Percentiles rank a stretch among this genome's conserved stretches.
These are phyloP conservation scores for Mucor indicus DNA, from an alignment of 371 early-diverging fungal genomes.

Conservation along the genomic window DNA sequence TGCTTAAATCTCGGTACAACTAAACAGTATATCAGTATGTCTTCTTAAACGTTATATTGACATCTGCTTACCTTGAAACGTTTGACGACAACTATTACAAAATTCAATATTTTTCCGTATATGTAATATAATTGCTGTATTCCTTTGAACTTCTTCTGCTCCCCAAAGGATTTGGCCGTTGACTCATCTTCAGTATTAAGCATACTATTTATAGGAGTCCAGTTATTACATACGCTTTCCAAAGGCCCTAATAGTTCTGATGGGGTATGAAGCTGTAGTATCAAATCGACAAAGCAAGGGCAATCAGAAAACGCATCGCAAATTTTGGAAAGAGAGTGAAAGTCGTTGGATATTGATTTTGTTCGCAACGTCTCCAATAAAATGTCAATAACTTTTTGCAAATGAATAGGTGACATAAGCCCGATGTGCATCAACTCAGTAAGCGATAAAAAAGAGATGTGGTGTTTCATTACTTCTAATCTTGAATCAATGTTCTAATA, in stretches of 20 bases:
- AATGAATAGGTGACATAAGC: constrained; percentile 33
- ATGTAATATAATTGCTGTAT: constrained; percentile 28
- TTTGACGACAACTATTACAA: constrained; percentile 23
- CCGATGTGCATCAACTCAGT: constrained; percentile 39
- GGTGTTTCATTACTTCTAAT: constrained; percentile 19
- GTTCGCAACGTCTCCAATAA: constrained; percentile 28
- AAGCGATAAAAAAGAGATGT: constrained; percentile 15
- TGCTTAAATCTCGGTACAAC: constrained; percentile 26
- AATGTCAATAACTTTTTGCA: constrained; percentile 30
- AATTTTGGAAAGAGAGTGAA: constrained; percentile 27
- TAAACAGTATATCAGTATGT: too few relatives aligned
- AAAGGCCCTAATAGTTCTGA: constrained; percentile 27
- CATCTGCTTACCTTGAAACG: constrained; percentile 32
- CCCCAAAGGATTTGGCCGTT: constrained; percentile 4
- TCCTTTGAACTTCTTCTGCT: constrained; percentile 32
- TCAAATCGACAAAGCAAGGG: constrained; percentile 39
- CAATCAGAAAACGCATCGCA: constrained; percentile 33
- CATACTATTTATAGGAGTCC: constrained; percentile 22
- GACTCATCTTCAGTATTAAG: constrained; percentile 25
- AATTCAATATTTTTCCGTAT: constrained; percentile 43
- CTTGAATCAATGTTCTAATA: constrained; percentile 36
- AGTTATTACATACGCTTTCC: constrained; percentile 37
- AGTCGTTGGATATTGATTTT: constrained; percentile 22
- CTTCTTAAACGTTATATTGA: neutral
- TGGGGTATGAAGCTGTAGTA: constrained; percentile 41